Evolutionary conservation across 2,329 filamentous ascomycete species (phyloP).

Genomic region (Ophiostoma sp.): DNA sequence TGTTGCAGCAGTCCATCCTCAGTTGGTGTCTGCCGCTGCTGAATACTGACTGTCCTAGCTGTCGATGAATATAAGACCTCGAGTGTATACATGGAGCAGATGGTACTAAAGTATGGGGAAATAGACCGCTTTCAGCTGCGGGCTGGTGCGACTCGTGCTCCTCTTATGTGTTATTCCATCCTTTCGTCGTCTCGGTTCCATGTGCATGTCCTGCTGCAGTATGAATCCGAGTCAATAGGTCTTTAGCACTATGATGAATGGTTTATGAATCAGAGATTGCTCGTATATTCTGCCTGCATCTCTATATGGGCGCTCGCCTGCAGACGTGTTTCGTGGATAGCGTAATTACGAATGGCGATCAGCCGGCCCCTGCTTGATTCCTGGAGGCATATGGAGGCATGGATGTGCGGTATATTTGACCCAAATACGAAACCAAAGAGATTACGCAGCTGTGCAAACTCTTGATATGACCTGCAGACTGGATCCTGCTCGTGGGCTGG

Average conservation of each 20-base stretch:
- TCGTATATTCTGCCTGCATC: too few species aligned
- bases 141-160: background rate
- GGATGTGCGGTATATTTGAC: background rate
- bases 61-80: too few species aligned
- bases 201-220: background rate
- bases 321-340: too few species aligned
- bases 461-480: background rate
- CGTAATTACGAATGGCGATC: too few species aligned
- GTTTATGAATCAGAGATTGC: too few species aligned
- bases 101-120: background rate
- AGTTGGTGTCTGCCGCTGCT: background rate
- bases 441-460: background rate
- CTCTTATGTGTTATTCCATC: background rate
- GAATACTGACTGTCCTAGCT: background rate
- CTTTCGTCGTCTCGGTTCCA: background rate
- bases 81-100: background rate
- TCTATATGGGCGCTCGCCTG: too few species aligned
- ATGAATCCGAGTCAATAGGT: background rate
- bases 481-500: background rate
- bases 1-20: background rate
- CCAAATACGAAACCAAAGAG: too few species aligned
- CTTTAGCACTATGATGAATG: too few species aligned
- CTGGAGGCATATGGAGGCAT: background rate
- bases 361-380: too few species aligned
- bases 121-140: background rate